These are phyloP conservation scores for Barbarea vulgaris DNA, from an alignment of 345 rosid genomes.

Conservation along the genomic window DNA sequence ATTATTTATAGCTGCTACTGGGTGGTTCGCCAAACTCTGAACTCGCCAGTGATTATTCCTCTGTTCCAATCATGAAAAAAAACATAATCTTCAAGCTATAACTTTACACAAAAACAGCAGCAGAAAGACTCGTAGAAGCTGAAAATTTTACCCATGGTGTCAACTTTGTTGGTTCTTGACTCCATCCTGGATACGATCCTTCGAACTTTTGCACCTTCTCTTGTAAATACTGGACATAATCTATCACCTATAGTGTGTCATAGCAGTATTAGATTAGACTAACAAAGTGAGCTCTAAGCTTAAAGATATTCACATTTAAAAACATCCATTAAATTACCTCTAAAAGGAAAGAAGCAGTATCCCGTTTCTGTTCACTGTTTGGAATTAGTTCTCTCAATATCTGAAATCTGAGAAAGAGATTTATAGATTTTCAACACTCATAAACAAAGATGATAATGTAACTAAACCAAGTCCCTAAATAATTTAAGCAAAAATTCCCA, in stretches of 20 bases:
- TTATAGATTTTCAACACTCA: conserved; percentile 10
- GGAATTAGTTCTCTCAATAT: conserved; percentile 91
- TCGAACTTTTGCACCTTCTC: conserved; percentile 82
- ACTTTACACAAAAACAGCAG: conserved; percentile 10
- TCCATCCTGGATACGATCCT: conserved; percentile 86
- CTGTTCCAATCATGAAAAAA: conserved; percentile 49
- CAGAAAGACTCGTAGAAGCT: background rate
- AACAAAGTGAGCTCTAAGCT: conserved; percentile 16
- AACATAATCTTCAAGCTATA: conserved; percentile 12
- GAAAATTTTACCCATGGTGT: conserved; percentile 73
- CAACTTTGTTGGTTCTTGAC: conserved; percentile 76
- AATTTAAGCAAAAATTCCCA: conserved; percentile 9
- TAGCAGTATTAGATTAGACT: background rate
- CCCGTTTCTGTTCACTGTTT: conserved; percentile 83
- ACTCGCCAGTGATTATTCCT: conserved; percentile 95
- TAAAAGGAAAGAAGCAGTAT: conserved; percentile 89
- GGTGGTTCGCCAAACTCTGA: conserved; percentile 63
- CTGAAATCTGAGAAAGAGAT: conserved; percentile 74
- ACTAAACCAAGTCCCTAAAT: background rate
- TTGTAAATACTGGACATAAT: conserved; percentile 80
- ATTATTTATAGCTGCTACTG: conserved; percentile 62
- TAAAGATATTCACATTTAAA: background rate
- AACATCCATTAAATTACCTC: conserved; percentile 55
- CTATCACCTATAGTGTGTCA: conserved; percentile 70
- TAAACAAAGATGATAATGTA: background rate